Evolutionary conservation across 2,329 filamentous ascomycete species (phyloP).

Genomic region (Paraphaeosphaeria sporulosa): DNA sequence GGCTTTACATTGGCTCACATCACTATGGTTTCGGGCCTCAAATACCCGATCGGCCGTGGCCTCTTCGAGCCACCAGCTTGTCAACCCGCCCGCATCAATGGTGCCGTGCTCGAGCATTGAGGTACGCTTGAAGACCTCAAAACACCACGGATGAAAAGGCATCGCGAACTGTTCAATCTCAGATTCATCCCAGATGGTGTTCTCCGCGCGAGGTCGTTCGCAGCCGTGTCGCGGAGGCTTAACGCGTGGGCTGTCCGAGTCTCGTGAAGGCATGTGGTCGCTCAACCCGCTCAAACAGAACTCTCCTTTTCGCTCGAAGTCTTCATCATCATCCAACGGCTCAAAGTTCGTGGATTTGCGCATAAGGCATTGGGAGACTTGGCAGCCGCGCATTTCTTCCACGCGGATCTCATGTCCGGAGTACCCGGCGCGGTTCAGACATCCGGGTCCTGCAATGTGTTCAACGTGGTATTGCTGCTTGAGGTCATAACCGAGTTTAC

Average conservation of each 20-base stretch:
- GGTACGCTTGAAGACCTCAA: conserved; percentile 16
- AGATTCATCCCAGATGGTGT: conserved; percentile 1
- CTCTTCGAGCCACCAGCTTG: conserved; percentile 12
- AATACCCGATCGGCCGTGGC: neutral
- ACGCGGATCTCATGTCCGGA: conserved; percentile 18
- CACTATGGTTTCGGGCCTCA: neutral
- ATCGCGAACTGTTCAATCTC: conserved; percentile 7
- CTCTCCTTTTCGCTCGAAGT: conserved; percentile 15
- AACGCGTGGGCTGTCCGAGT: neutral
- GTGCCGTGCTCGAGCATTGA: conserved; percentile 1
- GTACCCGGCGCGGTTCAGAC: conserved; percentile 12
- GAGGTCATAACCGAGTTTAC: neutral
- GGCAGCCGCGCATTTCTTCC: conserved; percentile 21
- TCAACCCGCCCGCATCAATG: conserved; percentile 12
- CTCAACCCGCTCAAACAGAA: conserved; percentile 15
- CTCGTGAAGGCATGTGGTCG: conserved; percentile 18
- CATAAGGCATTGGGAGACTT: conserved; percentile 18
- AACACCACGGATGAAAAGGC: conserved; percentile 17
- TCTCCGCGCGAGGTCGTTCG: neutral
- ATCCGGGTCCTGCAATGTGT: conserved; percentile 18
- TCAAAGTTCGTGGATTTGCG: conserved; percentile 11
- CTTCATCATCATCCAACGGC: conserved; percentile 15
- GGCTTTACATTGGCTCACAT: neutral
- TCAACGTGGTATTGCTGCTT: conserved; percentile 1
- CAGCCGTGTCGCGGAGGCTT: conserved; percentile 16